phyloP scores from a whole-genome alignment of 441 rosid species.

The Arabidopsis hybrid region DNA sequence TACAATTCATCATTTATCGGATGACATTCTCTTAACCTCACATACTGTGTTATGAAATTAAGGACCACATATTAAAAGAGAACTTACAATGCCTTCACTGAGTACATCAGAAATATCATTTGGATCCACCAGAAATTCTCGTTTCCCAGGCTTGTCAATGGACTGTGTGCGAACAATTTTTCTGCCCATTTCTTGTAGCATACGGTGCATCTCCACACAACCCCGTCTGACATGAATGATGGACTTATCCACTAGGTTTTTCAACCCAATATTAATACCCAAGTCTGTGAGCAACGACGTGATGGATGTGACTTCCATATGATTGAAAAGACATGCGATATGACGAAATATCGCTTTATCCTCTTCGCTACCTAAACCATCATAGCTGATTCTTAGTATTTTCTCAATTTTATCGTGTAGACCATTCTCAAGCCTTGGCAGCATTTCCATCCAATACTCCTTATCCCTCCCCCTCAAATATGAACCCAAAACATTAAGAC shows the following conservation, averaged over 20 bases:
- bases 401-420: neutral
- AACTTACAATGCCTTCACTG: neutral
- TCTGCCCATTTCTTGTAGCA: constrained; percentile 13
- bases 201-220: neutral
- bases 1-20: too few species aligned
- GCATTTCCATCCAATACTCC: neutral
- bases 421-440: neutral
- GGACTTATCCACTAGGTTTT: neutral
- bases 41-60: neutral
- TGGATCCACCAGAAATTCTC: neutral
- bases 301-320: neutral
- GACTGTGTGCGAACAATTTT: constrained; percentile 5
- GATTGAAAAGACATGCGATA: constrained; percentile 14
- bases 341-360: too few species aligned
- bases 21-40: too few species aligned
- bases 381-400: too few species aligned
- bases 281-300: neutral
- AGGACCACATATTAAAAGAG: too few species aligned
- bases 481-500: constrained; percentile 29
- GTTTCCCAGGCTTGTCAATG: neutral
- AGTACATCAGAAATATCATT: neutral
- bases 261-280: neutral
- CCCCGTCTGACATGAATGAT: neutral
- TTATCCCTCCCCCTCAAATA: neutral
- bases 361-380: too few species aligned